Evolutionary conservation across 2,329 filamentous ascomycete species (phyloP).

Genomic region (Teratosphaeria gauchensis): DNA sequence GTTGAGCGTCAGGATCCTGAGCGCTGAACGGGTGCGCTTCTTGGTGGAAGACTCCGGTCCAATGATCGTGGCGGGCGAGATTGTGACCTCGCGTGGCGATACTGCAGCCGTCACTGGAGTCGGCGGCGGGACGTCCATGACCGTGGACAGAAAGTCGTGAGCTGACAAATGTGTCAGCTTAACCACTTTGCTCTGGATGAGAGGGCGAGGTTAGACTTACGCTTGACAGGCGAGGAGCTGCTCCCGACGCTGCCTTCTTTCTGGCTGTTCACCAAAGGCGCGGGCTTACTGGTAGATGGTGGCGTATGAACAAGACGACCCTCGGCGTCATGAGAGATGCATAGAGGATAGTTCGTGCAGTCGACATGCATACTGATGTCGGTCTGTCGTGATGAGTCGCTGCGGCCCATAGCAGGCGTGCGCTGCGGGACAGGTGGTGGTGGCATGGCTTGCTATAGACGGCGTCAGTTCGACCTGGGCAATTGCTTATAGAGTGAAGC

Average conservation of each 20-base stretch:
- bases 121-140: constrained; percentile 11
- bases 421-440: constrained; percentile 19
- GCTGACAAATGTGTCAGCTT: constrained; percentile 9
- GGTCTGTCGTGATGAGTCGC: constrained; percentile 14
- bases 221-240: constrained; percentile 8
- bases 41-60: constrained; percentile 5
- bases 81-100: constrained; percentile 8
- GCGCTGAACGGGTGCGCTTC: constrained; percentile 19
- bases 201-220: constrained; percentile 2
- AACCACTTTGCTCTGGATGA: not conserved
- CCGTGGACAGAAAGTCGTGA: constrained; percentile 20
- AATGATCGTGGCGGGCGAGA: not conserved
- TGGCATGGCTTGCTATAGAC: constrained; percentile 10
- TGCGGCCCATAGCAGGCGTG: constrained; percentile 2
- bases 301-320: constrained; percentile 14
- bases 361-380: constrained; percentile 27
- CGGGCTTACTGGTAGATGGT: constrained; percentile 7
- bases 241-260: constrained; percentile 13
- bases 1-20: constrained; percentile 13
- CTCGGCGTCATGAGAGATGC: constrained; percentile 19
- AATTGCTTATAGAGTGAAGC: not conserved
- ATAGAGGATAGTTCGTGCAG: constrained; percentile 21
- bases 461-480: not conserved
- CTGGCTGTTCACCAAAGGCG: constrained; percentile 14
- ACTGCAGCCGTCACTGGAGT: constrained; percentile 2